Conservation (phyloP, 176 grass and related monocot species). For the Juncus inflexus region DNA sequence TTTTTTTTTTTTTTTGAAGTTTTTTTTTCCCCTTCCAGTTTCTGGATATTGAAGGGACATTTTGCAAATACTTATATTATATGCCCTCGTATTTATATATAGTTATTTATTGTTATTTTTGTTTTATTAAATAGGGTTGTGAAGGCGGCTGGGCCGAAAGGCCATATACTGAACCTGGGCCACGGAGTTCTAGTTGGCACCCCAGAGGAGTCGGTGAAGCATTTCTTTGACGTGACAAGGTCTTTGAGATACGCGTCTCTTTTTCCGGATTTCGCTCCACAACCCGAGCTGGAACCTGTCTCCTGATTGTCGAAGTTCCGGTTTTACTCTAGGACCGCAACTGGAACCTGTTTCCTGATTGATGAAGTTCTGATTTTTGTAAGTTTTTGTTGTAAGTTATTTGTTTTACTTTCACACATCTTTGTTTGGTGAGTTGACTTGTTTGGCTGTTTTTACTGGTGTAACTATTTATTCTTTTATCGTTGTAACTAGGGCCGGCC, state of each 20-base stretch:
- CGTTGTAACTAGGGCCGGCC: too few species aligned
- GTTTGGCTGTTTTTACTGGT: slow-evolving; percentile 4
- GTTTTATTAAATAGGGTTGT: slow-evolving; percentile 68
- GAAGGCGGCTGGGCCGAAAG: slow-evolving; percentile 70
- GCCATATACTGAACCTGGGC: slow-evolving; percentile 93
- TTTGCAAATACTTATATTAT: not conserved
- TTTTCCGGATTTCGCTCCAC: slow-evolving; percentile 56
- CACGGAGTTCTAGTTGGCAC: slow-evolving; percentile 89
- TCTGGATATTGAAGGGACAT: too few species aligned
- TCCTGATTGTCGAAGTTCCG: too few species aligned
- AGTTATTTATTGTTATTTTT: too few species aligned
- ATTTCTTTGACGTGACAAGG: slow-evolving; percentile 95
- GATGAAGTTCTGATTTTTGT: not conserved
- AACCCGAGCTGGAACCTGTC: slow-evolving; percentile 50
- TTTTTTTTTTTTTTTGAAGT: too few species aligned
- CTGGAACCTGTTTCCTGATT: too few species aligned
- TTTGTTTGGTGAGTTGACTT: not conserved
- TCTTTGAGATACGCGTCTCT: slow-evolving; percentile 79
- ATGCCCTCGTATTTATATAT: too few species aligned
- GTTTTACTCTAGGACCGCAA: too few species aligned
- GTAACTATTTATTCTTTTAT: slow-evolving; percentile 14
- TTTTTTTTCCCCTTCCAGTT: too few species aligned
- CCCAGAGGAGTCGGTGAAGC: slow-evolving; percentile 81
- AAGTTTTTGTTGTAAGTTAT: slow-evolving; percentile 14
- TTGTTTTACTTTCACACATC: too few species aligned